Base-by-base conservation (phyloP, 441 rosid genomes). In the Sinapis alba region DNA sequence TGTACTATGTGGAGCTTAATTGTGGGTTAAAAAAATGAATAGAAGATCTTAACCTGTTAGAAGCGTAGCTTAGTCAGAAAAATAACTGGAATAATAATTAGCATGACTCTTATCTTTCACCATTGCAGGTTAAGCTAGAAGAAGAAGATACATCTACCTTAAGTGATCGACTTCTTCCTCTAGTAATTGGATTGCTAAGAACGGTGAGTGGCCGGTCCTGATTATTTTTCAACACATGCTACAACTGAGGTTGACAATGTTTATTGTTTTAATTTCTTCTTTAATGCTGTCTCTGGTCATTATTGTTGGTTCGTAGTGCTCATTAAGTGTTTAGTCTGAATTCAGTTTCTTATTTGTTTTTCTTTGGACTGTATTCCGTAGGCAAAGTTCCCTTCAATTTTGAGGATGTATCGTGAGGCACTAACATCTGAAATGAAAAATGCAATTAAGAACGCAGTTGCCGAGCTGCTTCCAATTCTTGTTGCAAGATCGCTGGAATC, bases 301-400 rank as follows among this genome's bases (percentile, higher is more conserved):
- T 56, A 32, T 30, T 63, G 32, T 77, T 71, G 45, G 54, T 54
- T 50, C 8, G 4, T 50, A 16, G 56, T 61, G 65, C 54, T 36
- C 50, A 38, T 60, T 45, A 71, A 68, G 63, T 62, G 60, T 72
- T 71, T 41, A 62, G 2, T 38, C 71, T 34, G 50, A 20, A 27
- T 62, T 62, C 68, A 43, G 54, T 76, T 47, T 62, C 57, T 67
- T 76, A 79, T 73, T 53, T 59, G 13, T 74, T 73, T 74, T 59
- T 65, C 28, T 16, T 45, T 80, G 12, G 43, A 58, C 57, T 79
- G 63, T 21, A 16, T 47, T 47, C 19, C 73, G 51, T 87, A 96
- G 99, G 98, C 96, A 71, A 96, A 88, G 91, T 96, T 96, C 67
- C 99, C 98, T n/a, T 84, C 88, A 57, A 82, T 96, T 62, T 86